phyloP scores from a whole-genome alignment of 164 flowering plant species.

The Litsea cubeba region DNA sequence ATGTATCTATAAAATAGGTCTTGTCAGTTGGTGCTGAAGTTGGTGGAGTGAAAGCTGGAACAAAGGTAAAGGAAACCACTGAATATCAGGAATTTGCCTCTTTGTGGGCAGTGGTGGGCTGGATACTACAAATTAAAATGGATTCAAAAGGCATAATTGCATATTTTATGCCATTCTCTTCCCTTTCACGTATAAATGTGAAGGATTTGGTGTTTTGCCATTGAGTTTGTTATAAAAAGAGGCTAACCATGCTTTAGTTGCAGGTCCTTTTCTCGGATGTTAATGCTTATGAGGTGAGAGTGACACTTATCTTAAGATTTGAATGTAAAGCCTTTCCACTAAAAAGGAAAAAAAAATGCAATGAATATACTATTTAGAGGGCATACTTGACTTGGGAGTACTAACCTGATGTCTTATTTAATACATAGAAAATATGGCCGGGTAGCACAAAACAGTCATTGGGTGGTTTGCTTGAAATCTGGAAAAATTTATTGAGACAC shows the following conservation, averaged over 20 bases:
- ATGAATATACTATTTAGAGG: too few relatives aligned
- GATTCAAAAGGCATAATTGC: neutral
- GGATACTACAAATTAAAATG: neutral
- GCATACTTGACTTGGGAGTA: too few relatives aligned
- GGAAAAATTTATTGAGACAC: neutral
- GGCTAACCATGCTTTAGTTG: conserved; percentile 14
- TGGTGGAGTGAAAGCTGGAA: conserved; percentile 63
- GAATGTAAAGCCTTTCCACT: neutral
- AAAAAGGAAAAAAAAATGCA: too few relatives aligned
- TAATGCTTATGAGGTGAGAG: conserved; percentile 81
- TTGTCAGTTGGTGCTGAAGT: conserved; percentile 79
- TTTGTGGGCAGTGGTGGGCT: neutral
- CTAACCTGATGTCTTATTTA: neutral
- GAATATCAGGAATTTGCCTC: neutral
- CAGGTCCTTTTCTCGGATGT: conserved; percentile 97
- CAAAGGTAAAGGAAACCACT: conserved; percentile 48
- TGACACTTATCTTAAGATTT: neutral
- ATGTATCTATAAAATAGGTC: conserved; percentile 41
- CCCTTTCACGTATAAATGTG: neutral
- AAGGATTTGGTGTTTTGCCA: too few relatives aligned
- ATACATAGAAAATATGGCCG: neutral
- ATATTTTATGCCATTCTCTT: too few relatives aligned
- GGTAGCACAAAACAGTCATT: neutral
- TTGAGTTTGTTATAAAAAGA: neutral
- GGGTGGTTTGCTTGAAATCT: neutral